Evolutionary conservation across 1,284 basidiomycete species (phyloP), one percentile per base, ranked within the genome.

Genomic region (Sporisorium sorghi): DNA sequence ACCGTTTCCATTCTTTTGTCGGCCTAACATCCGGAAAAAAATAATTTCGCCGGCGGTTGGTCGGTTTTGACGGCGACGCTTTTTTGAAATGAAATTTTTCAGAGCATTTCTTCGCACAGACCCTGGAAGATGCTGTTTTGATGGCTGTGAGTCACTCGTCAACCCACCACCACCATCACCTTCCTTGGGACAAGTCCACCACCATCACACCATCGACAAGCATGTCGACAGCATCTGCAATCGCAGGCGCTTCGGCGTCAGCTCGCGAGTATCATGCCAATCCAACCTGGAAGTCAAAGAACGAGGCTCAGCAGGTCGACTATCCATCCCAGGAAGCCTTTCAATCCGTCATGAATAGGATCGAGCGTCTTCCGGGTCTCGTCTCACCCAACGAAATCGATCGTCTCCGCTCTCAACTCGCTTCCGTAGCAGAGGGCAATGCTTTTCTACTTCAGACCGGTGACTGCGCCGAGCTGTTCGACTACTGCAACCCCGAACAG

Each of bases 391-490:
- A 63, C 39, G 81, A 83, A 56, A 71, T 83, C 43, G 76, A 81
- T n/a, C 73, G 76, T 9, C 75, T 83, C n/a, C 71, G 75, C 33
- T 65, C 61, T 11, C 82, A 81, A 52, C 76, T 79, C 40, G 75
- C 73, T 28, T 56, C 70, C 3, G 83, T 82, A 6, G 81, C 82
- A 9, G 76, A 79, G 17, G 81, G 81, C 24, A 70, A 79, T 81
- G 94, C 94, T 0, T 99, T 99, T 86, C 88, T 99, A 30, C 88
- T 99, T 0, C 96, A 99, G 76, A 94, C 95, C 2, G 97, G 96
- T 11, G 97, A 99, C 84, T 99, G 95, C 80, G 96, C 95, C 23
- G 95, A 86, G 76, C 80, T 86, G 8, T 86, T 86, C 58, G 80
- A 84, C 50, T 86, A 86, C 57, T 86, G 86, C 79, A 81, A 96